Percentiles rank a stretch among this genome's conserved stretches.
phyloP scores from a whole-genome alignment of 768 basidiomycete species.

The Kwoniella shandongensis region DNA sequence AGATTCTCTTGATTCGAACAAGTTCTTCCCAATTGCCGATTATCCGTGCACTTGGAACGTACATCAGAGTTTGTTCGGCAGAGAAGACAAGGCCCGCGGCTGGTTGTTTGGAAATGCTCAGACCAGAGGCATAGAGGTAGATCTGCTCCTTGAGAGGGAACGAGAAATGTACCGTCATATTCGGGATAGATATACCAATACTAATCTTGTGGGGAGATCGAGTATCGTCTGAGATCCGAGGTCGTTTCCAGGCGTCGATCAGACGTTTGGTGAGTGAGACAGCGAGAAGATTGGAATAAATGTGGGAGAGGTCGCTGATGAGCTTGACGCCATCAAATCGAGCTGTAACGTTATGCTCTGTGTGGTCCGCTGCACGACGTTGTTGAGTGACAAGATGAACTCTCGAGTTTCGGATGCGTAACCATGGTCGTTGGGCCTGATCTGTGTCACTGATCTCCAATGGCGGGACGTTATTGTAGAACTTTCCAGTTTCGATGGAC shows the following conservation, averaged over 20 bases:
- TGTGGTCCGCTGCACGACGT: conserved; percentile 12
- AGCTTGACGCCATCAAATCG: conserved; percentile 23
- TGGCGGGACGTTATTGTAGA: conserved; percentile 29
- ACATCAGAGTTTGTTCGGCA: conserved; percentile 56
- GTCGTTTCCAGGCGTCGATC: conserved; percentile 38
- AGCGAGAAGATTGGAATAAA: conserved; percentile 71
- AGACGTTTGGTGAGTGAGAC: conserved; percentile 60
- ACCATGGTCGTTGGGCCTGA: conserved; percentile 35
- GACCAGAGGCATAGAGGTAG: conserved; percentile 36
- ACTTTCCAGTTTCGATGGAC: conserved; percentile 12
- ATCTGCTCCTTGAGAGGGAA: conserved; percentile 54
- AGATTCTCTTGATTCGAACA: conserved; percentile 62
- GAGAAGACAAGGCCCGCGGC: conserved; percentile 55
- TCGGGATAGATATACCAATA: conserved; percentile 44
- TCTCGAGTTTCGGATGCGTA: conserved; percentile 4
- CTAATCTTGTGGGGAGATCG: conserved; percentile 49
- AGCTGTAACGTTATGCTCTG: conserved; percentile 21
- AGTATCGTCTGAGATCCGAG: conserved; percentile 24
- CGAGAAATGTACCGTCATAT: conserved; percentile 40
- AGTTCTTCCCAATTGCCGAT: conserved; percentile 74
- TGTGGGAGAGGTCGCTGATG: conserved; percentile 59
- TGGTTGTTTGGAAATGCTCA: conserved; percentile 9
- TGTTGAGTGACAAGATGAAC: conserved; percentile 18
- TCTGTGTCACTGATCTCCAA: conserved; percentile 34
- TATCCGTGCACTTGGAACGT: conserved; percentile 60